Conservation (phyloP, 2,329 filamentous ascomycete genomes). For the Bipolaris sorokiniana region DNA sequence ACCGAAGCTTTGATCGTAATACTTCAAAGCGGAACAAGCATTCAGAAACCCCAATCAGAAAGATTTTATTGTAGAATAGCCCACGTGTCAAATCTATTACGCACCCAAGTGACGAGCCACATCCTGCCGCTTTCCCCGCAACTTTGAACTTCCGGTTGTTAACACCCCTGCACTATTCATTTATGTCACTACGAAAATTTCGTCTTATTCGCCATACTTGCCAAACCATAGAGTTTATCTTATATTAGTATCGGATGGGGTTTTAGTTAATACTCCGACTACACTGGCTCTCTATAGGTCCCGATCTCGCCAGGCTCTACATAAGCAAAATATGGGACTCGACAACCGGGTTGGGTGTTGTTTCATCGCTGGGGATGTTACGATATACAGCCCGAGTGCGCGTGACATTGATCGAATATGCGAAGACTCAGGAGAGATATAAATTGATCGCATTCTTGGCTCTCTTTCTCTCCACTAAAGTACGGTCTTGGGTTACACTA, state of each 20-base stretch:
- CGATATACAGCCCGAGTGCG: constrained; percentile 20
- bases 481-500: neutral
- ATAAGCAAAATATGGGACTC: constrained; percentile 11
- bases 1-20: constrained; percentile 4
- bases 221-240: constrained; percentile 9
- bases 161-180: constrained; percentile 35
- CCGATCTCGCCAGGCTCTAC: constrained; percentile 13
- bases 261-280: constrained; percentile 13
- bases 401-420: constrained; percentile 2
- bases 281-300: constrained; percentile 23
- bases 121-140: constrained; percentile 24
- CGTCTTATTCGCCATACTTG: constrained; percentile 3
- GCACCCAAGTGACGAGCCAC: constrained; percentile 17
- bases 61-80: constrained; percentile 5
- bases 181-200: constrained; percentile 17
- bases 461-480: constrained; percentile 1
- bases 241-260: constrained; percentile 1
- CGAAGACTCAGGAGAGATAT: constrained; percentile 11
- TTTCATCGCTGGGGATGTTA: constrained; percentile 4
- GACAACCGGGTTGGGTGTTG: neutral
- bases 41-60: constrained; percentile 3
- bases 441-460: constrained; percentile 7
- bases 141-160: constrained; percentile 30
- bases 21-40: constrained; percentile 19
- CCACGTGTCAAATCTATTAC: constrained; percentile 21